Evolutionary conservation across 371 early-diverging fungal species (phyloP).

Genomic region (Massospora cicadina): DNA sequence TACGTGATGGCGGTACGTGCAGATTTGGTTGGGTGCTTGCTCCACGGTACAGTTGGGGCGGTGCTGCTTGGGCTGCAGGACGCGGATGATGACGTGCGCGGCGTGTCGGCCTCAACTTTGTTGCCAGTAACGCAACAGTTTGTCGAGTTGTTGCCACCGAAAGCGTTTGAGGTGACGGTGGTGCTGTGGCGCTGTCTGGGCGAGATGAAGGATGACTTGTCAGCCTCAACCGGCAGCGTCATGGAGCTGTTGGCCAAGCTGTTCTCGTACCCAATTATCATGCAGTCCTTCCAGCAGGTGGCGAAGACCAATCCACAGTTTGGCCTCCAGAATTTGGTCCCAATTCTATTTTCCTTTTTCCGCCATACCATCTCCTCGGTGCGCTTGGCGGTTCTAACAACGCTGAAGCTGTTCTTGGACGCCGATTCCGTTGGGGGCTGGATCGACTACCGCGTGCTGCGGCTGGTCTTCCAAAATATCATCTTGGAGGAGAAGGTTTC

Average conservation of each 20-base stretch:
- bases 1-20: constrained; percentile 83
- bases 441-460: constrained; percentile 55
- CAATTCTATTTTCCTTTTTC: constrained; percentile 80
- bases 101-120: constrained; percentile 77
- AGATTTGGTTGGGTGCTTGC: constrained; percentile 54
- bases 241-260: constrained; percentile 85
- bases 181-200: constrained; percentile 74
- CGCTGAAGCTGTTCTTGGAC: constrained; percentile 55
- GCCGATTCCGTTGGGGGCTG: constrained; percentile 43
- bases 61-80: constrained; percentile 41
- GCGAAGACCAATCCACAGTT: constrained; percentile 15
- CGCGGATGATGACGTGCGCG: constrained; percentile 83
- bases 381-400: constrained; percentile 65
- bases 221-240: constrained; percentile 78
- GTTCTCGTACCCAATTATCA: constrained; percentile 38
- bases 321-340: constrained; percentile 48
- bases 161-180: constrained; percentile 46
- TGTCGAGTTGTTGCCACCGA: constrained; percentile 40
- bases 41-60: constrained; percentile 36
- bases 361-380: constrained; percentile 82
- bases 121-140: constrained; percentile 72
- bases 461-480: constrained; percentile 76
- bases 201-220: constrained; percentile 72
- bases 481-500: constrained; percentile 64
- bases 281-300: constrained; percentile 26